Evolutionary conservation across 2,329 filamentous ascomycete species (phyloP).

Genomic region (Fusarium mexicanum): DNA sequence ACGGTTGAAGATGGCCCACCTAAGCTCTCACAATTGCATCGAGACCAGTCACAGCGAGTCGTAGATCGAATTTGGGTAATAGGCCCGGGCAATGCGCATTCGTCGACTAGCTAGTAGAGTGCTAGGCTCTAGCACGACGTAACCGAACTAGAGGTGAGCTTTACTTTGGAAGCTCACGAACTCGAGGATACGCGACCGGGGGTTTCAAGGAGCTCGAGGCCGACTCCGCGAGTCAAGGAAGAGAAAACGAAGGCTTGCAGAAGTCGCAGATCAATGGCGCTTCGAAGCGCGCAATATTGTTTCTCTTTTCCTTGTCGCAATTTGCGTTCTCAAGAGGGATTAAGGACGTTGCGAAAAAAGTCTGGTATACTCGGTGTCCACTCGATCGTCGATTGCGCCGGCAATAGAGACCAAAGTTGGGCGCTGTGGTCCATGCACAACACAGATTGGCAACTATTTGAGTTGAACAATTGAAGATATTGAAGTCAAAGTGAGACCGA

Average conservation of each 20-base stretch:
- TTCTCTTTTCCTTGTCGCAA: not conserved
- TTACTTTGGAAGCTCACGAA: slow-evolving; percentile 19
- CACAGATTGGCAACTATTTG: slow-evolving; percentile 12
- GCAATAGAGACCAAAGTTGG: not conserved
- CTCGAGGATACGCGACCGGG: slow-evolving; percentile 6
- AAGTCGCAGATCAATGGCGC: not conserved
- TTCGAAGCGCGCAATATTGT: slow-evolving; percentile 7
- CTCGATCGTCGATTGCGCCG: slow-evolving; percentile 24
- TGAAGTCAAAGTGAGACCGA: not conserved
- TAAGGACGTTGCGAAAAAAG: not conserved
- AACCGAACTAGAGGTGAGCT: slow-evolving; percentile 17
- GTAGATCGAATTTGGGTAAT: not conserved
- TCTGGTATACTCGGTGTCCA: slow-evolving; percentile 1
- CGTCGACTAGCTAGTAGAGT: slow-evolving; percentile 4
- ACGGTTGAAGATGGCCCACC: slow-evolving; percentile 5
- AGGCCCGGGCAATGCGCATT: slow-evolving; percentile 2
- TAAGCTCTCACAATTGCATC: slow-evolving; percentile 17
- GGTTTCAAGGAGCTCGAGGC: slow-evolving; percentile 12
- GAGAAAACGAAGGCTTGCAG: not conserved
- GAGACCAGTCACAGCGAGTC: slow-evolving; percentile 1
- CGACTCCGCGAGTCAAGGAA: slow-evolving; percentile 17
- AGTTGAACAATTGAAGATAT: slow-evolving; percentile 5
- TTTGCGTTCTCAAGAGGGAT: not conserved
- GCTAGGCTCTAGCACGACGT: slow-evolving; percentile 11
- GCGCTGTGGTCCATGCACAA: slow-evolving; percentile 27